Base-by-base conservation (phyloP, 139 green algal genomes). In the Asterochloris sp. region DNA sequence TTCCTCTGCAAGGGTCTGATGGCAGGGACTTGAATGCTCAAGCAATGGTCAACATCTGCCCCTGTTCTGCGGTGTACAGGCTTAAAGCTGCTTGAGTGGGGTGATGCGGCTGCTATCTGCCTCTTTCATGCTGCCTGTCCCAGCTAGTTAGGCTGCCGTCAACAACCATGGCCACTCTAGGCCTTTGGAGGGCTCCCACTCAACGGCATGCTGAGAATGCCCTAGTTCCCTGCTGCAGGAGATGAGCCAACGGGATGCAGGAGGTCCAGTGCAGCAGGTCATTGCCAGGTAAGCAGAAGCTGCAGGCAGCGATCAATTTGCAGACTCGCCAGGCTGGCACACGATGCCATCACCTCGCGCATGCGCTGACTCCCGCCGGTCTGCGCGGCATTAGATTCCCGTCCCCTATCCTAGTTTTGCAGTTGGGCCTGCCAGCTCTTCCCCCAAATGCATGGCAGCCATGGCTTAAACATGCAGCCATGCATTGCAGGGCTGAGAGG, bases 181-280 rank as follows among this genome's bases (percentile, higher is more conserved):
- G 71, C 24, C 24, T 76, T 16, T 29, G 26, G 14, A 21, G 26
- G 16, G n/a, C 1, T 38, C 19, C 26, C 19, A 11, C n/a, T 14
- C 27, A 0, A 79, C 13, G 0, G 47, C 11, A 6, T 14, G 12
- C 66, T 21, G 23, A n/a, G n/a, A 9, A 21, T 73, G 66, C 66
- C 8, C 4, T 6, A 12, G 2, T 24, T 28, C 15, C 76, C 21
- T 54, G 47, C 15, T 62, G 26, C 78, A 82, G 78, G 78, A 86
- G 73, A 86, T 86, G 83, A 80, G 67, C 62, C 83, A 86, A 26
- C 66, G 83, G 47, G 83, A 86, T 38, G 60, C 71, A 54, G 83
- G 77, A 13, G 83, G 83, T n/a, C 77, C 83, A 24, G 83, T 86
- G 26, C 83, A 86, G 60, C 29, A 28, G 19, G 69, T 76, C 47